Evolutionary conservation across 331 rosid genomes (phyloP).

Genomic region (Erythrophleum ivorense): DNA sequence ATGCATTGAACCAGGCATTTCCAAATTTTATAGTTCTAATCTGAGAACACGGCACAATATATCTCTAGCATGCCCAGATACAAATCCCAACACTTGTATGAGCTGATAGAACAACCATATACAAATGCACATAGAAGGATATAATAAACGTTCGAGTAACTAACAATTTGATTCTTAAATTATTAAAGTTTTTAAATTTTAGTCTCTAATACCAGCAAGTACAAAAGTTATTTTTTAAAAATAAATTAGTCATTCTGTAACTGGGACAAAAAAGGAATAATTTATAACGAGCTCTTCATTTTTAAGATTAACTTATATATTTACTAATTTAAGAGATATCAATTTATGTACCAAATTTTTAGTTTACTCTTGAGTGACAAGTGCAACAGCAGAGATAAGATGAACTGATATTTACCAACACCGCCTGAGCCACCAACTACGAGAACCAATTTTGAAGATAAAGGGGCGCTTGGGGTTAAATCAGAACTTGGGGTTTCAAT

Average conservation of each 20-base stretch:
- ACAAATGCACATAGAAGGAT: conserved; percentile 13
- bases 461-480: conserved; percentile 35
- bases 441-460: conserved; percentile 79
- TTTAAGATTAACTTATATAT: background rate
- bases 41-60: background rate
- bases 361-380: background rate
- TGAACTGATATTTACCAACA: conserved; percentile 60
- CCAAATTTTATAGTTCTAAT: background rate
- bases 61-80: background rate
- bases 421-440: conserved; percentile 93
- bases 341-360: background rate
- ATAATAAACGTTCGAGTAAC: background rate
- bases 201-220: background rate
- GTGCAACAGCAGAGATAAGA: conserved; percentile 9
- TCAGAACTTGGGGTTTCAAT: conserved; percentile 52
- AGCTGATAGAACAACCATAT: background rate
- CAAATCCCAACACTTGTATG: background rate
- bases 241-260: background rate
- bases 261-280: background rate
- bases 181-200: background rate
- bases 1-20: background rate
- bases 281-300: background rate
- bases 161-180: background rate
- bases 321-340: background rate
- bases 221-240: background rate